Evolutionary conservation across 192 early-diverging fungal genomes (phyloP).

Genomic region (Backusella macrospora): DNA sequence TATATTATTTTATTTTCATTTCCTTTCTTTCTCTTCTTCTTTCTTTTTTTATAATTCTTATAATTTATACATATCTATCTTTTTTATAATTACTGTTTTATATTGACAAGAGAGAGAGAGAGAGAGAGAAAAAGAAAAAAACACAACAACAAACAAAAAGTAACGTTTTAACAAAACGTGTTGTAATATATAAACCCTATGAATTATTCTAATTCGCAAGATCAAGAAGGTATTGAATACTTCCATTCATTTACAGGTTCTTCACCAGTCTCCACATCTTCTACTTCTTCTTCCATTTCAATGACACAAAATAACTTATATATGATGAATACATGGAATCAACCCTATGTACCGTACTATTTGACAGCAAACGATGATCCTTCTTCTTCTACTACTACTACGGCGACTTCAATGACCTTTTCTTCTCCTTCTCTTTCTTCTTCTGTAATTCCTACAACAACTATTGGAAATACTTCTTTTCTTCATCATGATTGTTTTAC

Average conservation of each 20-base stretch:
- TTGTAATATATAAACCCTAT: slow-evolving; percentile 1
- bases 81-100: not conserved
- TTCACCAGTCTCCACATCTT: too few species aligned
- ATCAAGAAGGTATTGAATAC: not conserved
- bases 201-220: not conserved
- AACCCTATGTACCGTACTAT: not conserved
- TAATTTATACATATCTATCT: not conserved
- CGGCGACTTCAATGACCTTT: not conserved
- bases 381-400: not conserved
- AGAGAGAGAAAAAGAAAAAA: not conserved
- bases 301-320: not conserved
- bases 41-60: not conserved
- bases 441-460: not conserved
- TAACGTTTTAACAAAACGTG: not conserved
- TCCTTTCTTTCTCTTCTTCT: not conserved
- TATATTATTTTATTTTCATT: not conserved
- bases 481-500: not conserved
- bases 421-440: not conserved
- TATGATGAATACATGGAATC: not conserved
- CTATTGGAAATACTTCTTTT: too few species aligned
- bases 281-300: not conserved
- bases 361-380: not conserved
- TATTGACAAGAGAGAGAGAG: not conserved
- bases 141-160: too few species aligned
- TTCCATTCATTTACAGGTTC: not conserved